phyloP scores from a whole-genome alignment of 208 protist genomes.

The Acanthamoeba lenticulata region DNA sequence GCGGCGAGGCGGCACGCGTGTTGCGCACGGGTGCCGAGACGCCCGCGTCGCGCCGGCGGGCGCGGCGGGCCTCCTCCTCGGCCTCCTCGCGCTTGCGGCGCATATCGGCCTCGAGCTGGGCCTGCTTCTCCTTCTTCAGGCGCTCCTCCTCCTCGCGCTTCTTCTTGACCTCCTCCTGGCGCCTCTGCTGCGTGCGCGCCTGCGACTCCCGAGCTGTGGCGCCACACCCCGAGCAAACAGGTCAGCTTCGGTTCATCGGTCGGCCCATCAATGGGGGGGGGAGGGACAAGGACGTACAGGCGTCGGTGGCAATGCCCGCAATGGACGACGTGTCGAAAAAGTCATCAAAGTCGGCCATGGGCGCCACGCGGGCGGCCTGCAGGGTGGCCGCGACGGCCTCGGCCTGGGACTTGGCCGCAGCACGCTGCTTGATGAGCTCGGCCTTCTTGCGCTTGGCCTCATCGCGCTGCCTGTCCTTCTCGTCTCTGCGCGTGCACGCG shows the following conservation, averaged over 20 bases:
- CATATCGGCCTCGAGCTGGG: conserved; percentile 41
- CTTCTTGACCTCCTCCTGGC: conserved; percentile 48
- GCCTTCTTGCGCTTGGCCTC: conserved; percentile 61
- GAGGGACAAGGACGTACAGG: background rate
- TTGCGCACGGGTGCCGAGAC: background rate
- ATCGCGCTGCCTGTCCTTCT: conserved; percentile 43
- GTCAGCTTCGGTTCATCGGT: too few relatives aligned
- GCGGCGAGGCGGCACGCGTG: background rate
- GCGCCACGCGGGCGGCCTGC: background rate
- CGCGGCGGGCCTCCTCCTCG: conserved; percentile 31
- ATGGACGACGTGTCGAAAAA: conserved; percentile 43
- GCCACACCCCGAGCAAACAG: too few relatives aligned
- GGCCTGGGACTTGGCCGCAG: conserved; percentile 43
- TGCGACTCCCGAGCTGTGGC: conserved; percentile 37
- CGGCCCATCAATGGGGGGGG: background rate
- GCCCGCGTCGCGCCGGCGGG: conserved; percentile 9
- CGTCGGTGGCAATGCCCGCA: conserved; percentile 26
- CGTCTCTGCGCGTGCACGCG: background rate
- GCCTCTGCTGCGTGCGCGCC: conserved; percentile 14
- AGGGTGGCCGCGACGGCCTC: conserved; percentile 38
- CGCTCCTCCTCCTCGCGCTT: conserved; percentile 62
- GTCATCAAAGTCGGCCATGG: conserved; percentile 45
- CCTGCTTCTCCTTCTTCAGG: conserved; percentile 62
- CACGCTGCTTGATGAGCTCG: conserved; percentile 29
- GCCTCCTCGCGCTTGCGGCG: conserved; percentile 62